Base-by-base conservation (phyloP, 805 yeast species). In the Alloascoidea africana region DNA sequence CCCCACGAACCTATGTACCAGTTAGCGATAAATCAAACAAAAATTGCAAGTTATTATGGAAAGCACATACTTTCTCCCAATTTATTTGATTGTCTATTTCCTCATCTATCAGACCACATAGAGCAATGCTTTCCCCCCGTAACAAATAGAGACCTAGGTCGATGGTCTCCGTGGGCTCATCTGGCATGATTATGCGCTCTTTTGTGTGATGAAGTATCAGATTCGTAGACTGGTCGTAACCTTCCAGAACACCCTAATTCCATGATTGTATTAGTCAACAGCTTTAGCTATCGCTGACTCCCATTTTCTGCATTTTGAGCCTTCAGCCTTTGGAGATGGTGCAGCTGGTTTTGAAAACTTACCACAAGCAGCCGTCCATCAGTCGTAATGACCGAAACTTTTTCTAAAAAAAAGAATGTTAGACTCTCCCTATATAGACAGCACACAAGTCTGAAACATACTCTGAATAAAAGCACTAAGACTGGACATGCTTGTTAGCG, bases 201-300 rank as follows among this genome's bases (percentile, higher is more conserved):
- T 48, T 38, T 2, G 60, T 41, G 18, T 48, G 34, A 3, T 52
- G 36, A 14, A 58, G 46, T 5, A 53, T 46, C n/a, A 58, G 27
- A 36, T 58, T 58, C 2, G 60, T 56, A 18, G 58, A 38, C 33
- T 55, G 56, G 40, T 58, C 63, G 39, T 51, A 58, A 18, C 62
- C 61, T 18, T 54, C 55, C 16, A 58, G 50, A 1, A 42, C 42
- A 4, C 63, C 63, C 3, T 34, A 23, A 8, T n/a, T 32, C n/a
- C 5, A 5, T n/a, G 5, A 8, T 5, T 34, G 14, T 11, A 34
- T n/a, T 11, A 34, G 34, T 8, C 16, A 32, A 8, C 34, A 32
- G 34, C n/a, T 15, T 11, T 11, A 32, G 8, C 11, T 14, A 15
- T 32, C 11, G 8, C 14, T 11, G 8, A 8, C 34, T 32, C 11